Percentiles rank a stretch among this genome's conserved stretches.
These are phyloP conservation scores for Tricholoma bakamatsutake DNA, from an alignment of 768 basidiomycete genomes.

Conservation along the genomic window DNA sequence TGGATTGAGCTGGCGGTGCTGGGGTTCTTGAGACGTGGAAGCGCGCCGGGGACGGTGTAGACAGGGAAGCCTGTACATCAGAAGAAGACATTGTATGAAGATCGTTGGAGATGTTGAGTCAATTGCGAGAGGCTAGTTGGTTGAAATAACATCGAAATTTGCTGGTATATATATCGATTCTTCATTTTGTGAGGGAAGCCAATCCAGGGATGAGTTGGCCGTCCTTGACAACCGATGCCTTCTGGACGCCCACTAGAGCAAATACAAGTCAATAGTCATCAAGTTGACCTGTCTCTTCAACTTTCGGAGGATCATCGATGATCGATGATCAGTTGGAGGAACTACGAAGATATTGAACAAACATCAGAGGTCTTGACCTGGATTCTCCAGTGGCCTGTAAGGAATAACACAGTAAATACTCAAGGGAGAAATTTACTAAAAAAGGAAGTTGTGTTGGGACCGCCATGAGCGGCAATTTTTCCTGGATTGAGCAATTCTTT, in stretches of 20 bases:
- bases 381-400: not conserved
- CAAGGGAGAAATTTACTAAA: not conserved
- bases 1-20: constrained; percentile 10
- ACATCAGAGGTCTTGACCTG: not conserved
- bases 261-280: not conserved
- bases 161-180: constrained; percentile 1
- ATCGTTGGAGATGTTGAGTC: not conserved
- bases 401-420: not conserved
- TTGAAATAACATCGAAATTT: not conserved
- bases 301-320: too few relatives aligned
- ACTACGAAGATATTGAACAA: too few relatives aligned
- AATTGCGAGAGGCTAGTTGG: not conserved
- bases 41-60: constrained; percentile 12
- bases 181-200: constrained; percentile 4
- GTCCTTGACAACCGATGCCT: not conserved
- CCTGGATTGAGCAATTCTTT: too few relatives aligned
- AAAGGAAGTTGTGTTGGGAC: not conserved
- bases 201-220: not conserved
- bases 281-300: not conserved
- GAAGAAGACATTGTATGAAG: constrained; percentile 13
- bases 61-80: constrained; percentile 10
- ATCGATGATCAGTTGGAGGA: too few relatives aligned
- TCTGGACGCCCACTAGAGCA: not conserved
- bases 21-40: constrained; percentile 16
- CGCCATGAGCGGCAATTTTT: not conserved